Conservation (phyloP, 805 yeast genomes). For the Suhomyces emberorum region DNA sequence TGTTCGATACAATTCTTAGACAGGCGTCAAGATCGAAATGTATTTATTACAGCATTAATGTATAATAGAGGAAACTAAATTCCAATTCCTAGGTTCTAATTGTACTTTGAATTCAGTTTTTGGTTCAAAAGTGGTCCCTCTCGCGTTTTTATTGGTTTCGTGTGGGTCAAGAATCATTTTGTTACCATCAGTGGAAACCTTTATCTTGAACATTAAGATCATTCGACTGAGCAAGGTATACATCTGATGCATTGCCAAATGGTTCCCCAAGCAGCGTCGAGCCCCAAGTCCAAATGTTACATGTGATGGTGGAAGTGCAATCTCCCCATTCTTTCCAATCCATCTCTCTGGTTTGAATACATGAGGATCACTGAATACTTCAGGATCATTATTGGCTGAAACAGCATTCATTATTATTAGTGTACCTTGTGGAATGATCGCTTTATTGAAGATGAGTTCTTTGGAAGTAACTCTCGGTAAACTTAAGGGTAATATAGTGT, state of each 20-base stretch:
- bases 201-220: slow-evolving; percentile 48
- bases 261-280: slow-evolving; percentile 68
- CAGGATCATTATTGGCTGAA: slow-evolving; percentile 65
- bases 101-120: slow-evolving; percentile 31
- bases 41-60: slow-evolving; percentile 1
- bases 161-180: slow-evolving; percentile 52
- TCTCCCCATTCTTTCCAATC: slow-evolving; percentile 26
- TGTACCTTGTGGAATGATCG: slow-evolving; percentile 53
- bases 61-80: slow-evolving; percentile 18
- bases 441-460: slow-evolving; percentile 37
- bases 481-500: slow-evolving; percentile 64
- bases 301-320: slow-evolving; percentile 28
- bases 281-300: slow-evolving; percentile 69
- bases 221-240: slow-evolving; percentile 56
- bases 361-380: slow-evolving; percentile 41
- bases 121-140: slow-evolving; percentile 65
- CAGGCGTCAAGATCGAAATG: neutral
- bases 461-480: slow-evolving; percentile 62
- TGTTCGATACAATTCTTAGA: neutral
- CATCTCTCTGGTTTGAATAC: slow-evolving; percentile 54
- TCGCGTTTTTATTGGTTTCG: slow-evolving; percentile 47
- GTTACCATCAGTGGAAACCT: slow-evolving; percentile 32
- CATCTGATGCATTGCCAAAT: slow-evolving; percentile 62
- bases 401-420: slow-evolving; percentile 62
- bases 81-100: slow-evolving; percentile 18